Base-by-base conservation (phyloP, 2,329 filamentous ascomycete genomes). In the Claviceps citrina region DNA sequence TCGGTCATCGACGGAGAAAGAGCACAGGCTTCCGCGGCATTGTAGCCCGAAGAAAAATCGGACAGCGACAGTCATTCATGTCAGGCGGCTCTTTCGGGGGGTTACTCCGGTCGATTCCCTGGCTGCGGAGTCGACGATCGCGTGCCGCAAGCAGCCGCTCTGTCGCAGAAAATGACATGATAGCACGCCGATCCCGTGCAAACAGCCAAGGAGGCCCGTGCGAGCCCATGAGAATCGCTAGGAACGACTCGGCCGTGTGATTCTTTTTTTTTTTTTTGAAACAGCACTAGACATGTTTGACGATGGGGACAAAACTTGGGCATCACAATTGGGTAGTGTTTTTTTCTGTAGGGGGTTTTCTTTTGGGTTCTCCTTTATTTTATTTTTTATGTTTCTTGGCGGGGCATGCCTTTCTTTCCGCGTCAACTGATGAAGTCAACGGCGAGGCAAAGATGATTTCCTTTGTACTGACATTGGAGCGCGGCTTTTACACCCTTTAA, bases 11-110 rank as follows among this genome's bases (percentile, higher is more conserved):
- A 24, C 58, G 74, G 32, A 61, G 74, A 47, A 73, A 68, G 49
- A 77, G 73, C 13, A 77, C 71, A 0, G 74, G 74, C 0, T 78
- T 79, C 44, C 73, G 72, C 0, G 72, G 74, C 0, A 74, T 78
- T 41, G 71, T 66, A 5, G 72, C 74, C 5, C 62, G 73, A 30
- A 62, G 62, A 36, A 57, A 61, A 26, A 53, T 60, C 15, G 53
- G 60, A 34, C 61, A 58, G 43, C 61, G 56, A 34, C 51, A 56
- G 30, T 60, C 62, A 5, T 57, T 58, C 2, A 47, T 70, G 1
- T 71, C 74, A 35, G 67, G 69, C 35, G 68, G 69, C 12, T 64
- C 70, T 0, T 52, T 72, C 1, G 63, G 67, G 5, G 67, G 67
- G 1, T 59, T 78, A 19, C 70, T 68, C 56, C 36, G 34, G 16